phyloP scores from a whole-genome alignment of 2,329 filamentous ascomycete genomes.

The Fusarium fujikuroi region DNA sequence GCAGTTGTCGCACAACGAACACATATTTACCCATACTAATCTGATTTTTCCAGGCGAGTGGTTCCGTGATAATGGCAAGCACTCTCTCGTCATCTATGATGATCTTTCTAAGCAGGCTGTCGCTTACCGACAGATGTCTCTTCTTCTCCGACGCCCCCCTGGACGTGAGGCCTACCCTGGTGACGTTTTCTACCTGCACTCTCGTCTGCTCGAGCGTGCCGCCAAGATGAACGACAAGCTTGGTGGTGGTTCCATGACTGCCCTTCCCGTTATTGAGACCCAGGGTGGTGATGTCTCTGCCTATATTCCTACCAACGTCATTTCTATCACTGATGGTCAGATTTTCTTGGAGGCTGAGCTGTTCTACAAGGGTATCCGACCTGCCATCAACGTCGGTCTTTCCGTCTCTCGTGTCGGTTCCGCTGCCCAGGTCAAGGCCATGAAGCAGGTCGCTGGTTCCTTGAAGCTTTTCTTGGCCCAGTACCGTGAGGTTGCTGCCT shows the following conservation, averaged over 20 bases:
- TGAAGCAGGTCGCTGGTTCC: constrained; percentile 99
- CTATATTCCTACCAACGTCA: constrained; percentile 99
- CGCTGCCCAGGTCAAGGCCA: constrained; percentile 99
- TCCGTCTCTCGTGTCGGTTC: constrained; percentile 99
- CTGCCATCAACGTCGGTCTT: constrained; percentile 99
- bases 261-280: constrained; percentile 97
- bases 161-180: constrained; percentile 99
- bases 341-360: constrained; percentile 99
- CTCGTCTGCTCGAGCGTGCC: constrained; percentile 97
- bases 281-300: constrained; percentile 99
- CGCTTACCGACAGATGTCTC: constrained; percentile 98
- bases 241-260: constrained; percentile 95
- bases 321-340: constrained; percentile 99
- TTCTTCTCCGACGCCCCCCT: constrained; percentile 95
- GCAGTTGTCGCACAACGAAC: too few relatives aligned
- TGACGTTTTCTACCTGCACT: constrained; percentile 99
- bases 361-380: constrained; percentile 99
- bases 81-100: constrained; percentile 91
- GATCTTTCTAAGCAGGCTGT: constrained; percentile 98
- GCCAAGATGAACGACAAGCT: constrained; percentile 98
- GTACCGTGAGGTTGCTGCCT: constrained; percentile 99
- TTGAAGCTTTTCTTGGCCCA: constrained; percentile 99
- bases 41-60: too few relatives aligned
- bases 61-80: constrained; percentile 87
- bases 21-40: too few relatives aligned